Conservation (phyloP, 2,329 filamentous ascomycete species). For the Ceratocystis destructans region DNA sequence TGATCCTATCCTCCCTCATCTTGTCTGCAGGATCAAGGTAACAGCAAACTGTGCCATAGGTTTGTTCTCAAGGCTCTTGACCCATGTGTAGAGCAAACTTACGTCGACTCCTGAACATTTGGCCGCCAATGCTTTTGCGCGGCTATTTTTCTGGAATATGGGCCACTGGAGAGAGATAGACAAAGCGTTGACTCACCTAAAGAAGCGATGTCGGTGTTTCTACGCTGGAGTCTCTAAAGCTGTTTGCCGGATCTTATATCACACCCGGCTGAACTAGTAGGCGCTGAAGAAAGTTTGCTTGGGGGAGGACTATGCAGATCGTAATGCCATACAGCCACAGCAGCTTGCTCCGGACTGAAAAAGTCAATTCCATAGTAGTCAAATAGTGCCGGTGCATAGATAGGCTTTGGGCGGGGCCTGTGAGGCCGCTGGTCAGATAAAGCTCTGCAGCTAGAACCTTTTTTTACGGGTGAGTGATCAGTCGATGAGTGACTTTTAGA, state of each 20-base stretch:
- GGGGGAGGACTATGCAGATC: neutral
- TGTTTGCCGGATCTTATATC: no score
- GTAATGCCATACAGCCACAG: constrained; percentile 7
- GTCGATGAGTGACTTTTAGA: neutral
- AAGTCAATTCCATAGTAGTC: constrained; percentile 12
- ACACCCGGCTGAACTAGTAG: neutral
- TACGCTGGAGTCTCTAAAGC: neutral
- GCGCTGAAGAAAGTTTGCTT: neutral
- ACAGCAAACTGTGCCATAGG: neutral
- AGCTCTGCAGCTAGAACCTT: neutral
- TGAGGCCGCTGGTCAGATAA: neutral
- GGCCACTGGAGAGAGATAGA: neutral
- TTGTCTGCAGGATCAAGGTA: neutral
- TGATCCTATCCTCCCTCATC: no score
- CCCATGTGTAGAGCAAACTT: neutral
- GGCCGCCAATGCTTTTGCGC: neutral
- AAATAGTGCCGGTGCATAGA: constrained; percentile 13
- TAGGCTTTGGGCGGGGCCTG: constrained; percentile 5
- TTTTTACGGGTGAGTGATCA: neutral
- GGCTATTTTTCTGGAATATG: neutral
- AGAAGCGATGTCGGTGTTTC: neutral
- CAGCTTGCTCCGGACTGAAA: constrained; percentile 16
- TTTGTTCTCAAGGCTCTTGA: neutral
- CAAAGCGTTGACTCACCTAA: neutral
- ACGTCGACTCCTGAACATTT: neutral